Percentiles rank a stretch among this genome's conserved stretches.
Conservation (phyloP, 371 early-diverging fungal species). For the Coemansia sp. region DNA sequence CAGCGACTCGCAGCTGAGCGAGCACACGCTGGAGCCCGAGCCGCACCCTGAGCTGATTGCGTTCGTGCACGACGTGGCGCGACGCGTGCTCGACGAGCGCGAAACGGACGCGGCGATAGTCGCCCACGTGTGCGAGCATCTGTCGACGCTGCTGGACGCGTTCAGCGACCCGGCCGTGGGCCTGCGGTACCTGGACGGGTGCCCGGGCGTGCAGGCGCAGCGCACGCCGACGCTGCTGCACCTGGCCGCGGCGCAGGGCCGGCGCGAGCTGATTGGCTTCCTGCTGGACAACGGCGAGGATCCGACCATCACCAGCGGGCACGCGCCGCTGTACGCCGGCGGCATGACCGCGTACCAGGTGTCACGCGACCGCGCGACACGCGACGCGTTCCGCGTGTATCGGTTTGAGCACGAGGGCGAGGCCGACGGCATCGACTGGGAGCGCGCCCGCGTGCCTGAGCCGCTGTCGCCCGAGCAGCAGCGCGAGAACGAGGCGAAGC, state of each 20-base stretch:
- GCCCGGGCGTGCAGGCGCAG: constrained; percentile 52
- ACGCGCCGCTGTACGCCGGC: constrained; percentile 50
- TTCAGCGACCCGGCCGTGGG: constrained; percentile 48
- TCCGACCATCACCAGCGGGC: constrained; percentile 65
- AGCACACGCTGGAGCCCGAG: constrained; percentile 46
- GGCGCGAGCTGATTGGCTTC: constrained; percentile 58
- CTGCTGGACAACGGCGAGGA: constrained; percentile 77
- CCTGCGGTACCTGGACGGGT: constrained; percentile 55
- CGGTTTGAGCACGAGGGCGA: constrained; percentile 40
- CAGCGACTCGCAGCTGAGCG: constrained; percentile 10
- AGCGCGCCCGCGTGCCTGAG: constrained; percentile 68
- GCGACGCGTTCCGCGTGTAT: constrained; percentile 71
- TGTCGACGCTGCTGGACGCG: constrained; percentile 43
- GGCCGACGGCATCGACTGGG: constrained; percentile 36
- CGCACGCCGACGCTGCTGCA: constrained; percentile 71
- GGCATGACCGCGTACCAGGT: constrained; percentile 81
- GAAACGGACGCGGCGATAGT: constrained; percentile 28
- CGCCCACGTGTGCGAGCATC: constrained; percentile 22
- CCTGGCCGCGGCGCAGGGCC: constrained; percentile 60
- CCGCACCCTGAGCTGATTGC: constrained; percentile 45
- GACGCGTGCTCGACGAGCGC: constrained; percentile 22
- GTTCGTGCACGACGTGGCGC: constrained; percentile 40
- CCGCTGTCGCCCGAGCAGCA: constrained; percentile 77
- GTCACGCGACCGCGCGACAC: constrained; percentile 67
- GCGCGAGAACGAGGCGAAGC: constrained; percentile 60